Evolutionary conservation across 345 rosid genomes (phyloP), one percentile per base, ranked within the genome.

Genomic region (Pelargonium nanum): DNA sequence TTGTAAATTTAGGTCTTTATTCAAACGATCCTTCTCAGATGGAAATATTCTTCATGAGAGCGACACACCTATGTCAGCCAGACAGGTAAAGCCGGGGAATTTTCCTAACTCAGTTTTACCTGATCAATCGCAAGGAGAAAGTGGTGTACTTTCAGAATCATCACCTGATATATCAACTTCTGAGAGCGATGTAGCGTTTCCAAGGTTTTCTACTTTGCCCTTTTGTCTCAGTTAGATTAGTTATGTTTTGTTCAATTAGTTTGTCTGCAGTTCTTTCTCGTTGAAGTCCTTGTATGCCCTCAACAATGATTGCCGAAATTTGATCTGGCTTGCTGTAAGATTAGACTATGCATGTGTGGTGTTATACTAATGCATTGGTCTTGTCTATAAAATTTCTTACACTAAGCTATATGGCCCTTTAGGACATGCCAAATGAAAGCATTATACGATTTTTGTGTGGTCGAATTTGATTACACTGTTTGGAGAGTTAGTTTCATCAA

Each of bases 81-180:
- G 72, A 66, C 75, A 79, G 69, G 71, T 44, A 55, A 75, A 78
- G 65, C 74, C 53, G 44, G 81, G 77, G 72, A 77, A 87, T 26
- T 60, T 77, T 66, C 62, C 79, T 65, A 74, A 64, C 67, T 68
- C 73, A 64, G 69, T 63, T 70, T 71, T 84, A 34, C 80, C 83
- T 9, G 71, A 72, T 64, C 78, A 57, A 44, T 82, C 80, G 65
- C 71, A 68, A 64, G 81, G 67, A 68, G 78, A 63, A 68, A 77
- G 52, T 63, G 70, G 77, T 67, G 70, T 77, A 61, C 80, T 83
- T 70, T 78, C 79, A 9, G 97, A 88, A 63, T 87, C 95, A 26
- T 88, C 99, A 40, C 96, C 95, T 26, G 96, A 87, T 63, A 88
- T 88, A 81, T 83, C 96, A 65, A 75, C 89, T 65, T 83, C 84